Conservation (phyloP, 2,329 filamentous ascomycete genomes). For the Aschersonia sp. region DNA sequence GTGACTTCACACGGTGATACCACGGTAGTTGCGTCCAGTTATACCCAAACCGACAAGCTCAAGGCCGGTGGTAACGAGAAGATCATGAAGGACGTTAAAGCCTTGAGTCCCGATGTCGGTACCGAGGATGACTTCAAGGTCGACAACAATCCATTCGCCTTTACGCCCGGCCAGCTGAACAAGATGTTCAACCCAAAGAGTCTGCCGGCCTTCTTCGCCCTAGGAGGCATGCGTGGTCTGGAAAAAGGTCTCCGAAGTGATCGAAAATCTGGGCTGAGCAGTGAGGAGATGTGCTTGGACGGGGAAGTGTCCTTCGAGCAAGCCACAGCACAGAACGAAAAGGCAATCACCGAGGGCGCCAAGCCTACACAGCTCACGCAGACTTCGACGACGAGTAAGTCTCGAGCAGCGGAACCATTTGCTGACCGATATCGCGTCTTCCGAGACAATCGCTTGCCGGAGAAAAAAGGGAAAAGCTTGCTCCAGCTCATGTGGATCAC, state of each 20-base stretch:
- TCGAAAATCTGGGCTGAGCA: slow-evolving; percentile 56
- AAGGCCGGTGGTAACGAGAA: slow-evolving; percentile 30
- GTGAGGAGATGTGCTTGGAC: slow-evolving; percentile 55
- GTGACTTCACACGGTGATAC: slow-evolving; percentile 49
- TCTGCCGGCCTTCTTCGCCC: slow-evolving; percentile 61
- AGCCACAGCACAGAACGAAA: slow-evolving; percentile 30
- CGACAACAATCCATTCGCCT: slow-evolving; percentile 73
- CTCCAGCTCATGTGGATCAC: slow-evolving; percentile 68
- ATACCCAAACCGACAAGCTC: slow-evolving; percentile 26
- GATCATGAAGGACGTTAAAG: slow-evolving; percentile 51
- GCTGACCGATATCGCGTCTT: slow-evolving; percentile 56
- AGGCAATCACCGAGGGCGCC: slow-evolving; percentile 18
- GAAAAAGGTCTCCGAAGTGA: slow-evolving; percentile 68
- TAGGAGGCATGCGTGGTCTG: slow-evolving; percentile 66
- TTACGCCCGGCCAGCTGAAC: slow-evolving; percentile 66
- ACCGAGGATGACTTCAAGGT: slow-evolving; percentile 65
- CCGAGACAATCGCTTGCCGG: slow-evolving; percentile 57
- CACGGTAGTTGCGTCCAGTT: slow-evolving; percentile 34
- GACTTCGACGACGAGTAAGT: slow-evolving; percentile 1
- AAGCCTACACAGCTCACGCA: slow-evolving; percentile 1
- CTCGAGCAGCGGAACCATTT: slow-evolving; percentile 24
- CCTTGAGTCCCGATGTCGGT: slow-evolving; percentile 61
- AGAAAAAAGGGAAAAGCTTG: slow-evolving; percentile 60
- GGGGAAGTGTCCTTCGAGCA: slow-evolving; percentile 61
- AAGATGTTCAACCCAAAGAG: slow-evolving; percentile 89